A percentile compares a stretch with the other conserved stretches of the same genome.
phyloP scores from a whole-genome alignment of 2,329 filamentous ascomycete species.

The Bisporella sp. region DNA sequence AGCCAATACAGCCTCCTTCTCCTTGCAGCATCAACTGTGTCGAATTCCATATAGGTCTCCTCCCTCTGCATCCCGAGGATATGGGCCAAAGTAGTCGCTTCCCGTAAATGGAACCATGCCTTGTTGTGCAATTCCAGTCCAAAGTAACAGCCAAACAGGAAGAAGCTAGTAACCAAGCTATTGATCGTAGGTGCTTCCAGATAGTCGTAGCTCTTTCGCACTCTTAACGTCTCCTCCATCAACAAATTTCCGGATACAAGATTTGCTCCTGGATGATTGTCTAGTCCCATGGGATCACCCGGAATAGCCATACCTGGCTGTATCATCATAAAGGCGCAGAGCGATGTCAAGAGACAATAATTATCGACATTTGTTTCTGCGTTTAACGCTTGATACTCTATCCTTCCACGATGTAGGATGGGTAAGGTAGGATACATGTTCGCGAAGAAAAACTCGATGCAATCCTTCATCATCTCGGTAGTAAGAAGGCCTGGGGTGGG shows the following conservation, averaged over 20 bases:
- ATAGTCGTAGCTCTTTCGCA: constrained; percentile 56
- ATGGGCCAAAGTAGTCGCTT: constrained; percentile 64
- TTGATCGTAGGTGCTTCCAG: constrained; percentile 49
- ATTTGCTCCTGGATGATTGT: constrained; percentile 47
- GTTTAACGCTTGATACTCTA: constrained; percentile 52
- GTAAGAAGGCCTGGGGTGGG: constrained; percentile 56
- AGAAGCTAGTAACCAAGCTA: constrained; percentile 67
- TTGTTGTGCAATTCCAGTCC: constrained; percentile 66
- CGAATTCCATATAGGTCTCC: constrained; percentile 52
- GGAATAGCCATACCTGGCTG: constrained; percentile 61
- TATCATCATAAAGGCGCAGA: constrained; percentile 62
- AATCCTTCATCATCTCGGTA: constrained; percentile 56
- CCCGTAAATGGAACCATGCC: constrained; percentile 73
- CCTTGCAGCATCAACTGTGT: constrained; percentile 52
- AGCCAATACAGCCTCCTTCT: constrained; percentile 67
- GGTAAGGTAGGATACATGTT: constrained; percentile 60
- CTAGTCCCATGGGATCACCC: constrained; percentile 48
- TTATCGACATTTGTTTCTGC: constrained; percentile 56
- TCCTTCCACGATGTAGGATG: constrained; percentile 49
- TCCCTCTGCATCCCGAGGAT: constrained; percentile 56
- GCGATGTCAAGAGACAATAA: constrained; percentile 57
- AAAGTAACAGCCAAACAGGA: constrained; percentile 67
- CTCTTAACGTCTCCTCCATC: constrained; percentile 59
- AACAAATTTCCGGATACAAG: constrained; percentile 59
- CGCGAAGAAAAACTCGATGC: constrained; percentile 61